Conservation (phyloP, 495 filamentous ascomycete genomes). For the Baudoinia panamericana region DNA sequence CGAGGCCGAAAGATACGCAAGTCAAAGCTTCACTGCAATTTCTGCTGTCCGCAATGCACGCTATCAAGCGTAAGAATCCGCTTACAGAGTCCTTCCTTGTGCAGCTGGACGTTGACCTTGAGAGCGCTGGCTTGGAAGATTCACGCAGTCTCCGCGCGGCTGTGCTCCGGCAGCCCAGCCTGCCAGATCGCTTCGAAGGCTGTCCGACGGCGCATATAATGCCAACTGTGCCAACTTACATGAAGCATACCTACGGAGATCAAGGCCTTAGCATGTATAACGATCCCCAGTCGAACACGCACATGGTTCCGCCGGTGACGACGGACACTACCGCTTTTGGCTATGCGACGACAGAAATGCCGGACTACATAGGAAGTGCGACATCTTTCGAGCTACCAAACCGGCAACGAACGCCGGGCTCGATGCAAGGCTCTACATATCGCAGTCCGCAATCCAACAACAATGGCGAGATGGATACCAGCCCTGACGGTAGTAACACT, state of each 20-base stretch:
- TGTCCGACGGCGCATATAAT: conserved; percentile 3
- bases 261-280: conserved; percentile 3
- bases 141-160: conserved; percentile 3
- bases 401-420: conserved; percentile 13
- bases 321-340: background rate
- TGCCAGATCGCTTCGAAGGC: background rate
- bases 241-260: conserved; percentile 7
- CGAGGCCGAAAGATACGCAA: conserved; percentile 68
- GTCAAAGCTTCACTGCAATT: conserved; percentile 77
- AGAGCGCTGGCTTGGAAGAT: conserved; percentile 38
- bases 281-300: background rate
- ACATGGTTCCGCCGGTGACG: background rate
- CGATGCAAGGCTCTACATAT: conserved; percentile 6
- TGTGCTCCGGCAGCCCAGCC: background rate
- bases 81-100: conserved; percentile 91
- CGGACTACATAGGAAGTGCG: conserved; percentile 2
- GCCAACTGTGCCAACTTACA: background rate
- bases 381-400: conserved; percentile 11
- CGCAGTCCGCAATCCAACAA: conserved; percentile 6
- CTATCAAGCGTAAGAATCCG: conserved; percentile 75
- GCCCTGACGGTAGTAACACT: conserved; percentile 10
- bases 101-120: conserved; percentile 84
- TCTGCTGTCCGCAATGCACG: conserved; percentile 75
- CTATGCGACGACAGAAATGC: conserved; percentile 6
- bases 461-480: conserved; percentile 15